Percentiles rank a stretch among this genome's conserved stretches.
These are phyloP conservation scores for Lactifluus piperatus DNA, from an alignment of 768 basidiomycete species.

Conservation along the genomic window DNA sequence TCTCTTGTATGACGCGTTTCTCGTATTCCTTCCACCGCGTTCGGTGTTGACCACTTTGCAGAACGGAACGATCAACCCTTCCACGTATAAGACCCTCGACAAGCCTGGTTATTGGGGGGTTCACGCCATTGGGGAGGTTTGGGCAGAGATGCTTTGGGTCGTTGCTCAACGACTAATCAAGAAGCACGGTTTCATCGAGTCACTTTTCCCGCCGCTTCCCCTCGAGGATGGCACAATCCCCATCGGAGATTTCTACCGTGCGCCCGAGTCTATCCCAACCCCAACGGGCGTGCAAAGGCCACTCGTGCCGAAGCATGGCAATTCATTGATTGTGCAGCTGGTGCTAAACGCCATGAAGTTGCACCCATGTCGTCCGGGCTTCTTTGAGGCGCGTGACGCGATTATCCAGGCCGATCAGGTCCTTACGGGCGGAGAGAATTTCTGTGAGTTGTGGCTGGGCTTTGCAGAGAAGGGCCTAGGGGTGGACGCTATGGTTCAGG, in stretches of 20 bases:
- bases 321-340: constrained; percentile 76
- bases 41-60: constrained; percentile 19
- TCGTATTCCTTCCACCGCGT: not conserved
- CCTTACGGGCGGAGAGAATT: constrained; percentile 90
- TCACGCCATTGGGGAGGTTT: constrained; percentile 88
- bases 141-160: constrained; percentile 88
- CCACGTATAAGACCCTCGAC: constrained; percentile 91
- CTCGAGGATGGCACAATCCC: constrained; percentile 55
- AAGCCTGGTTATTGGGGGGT: constrained; percentile 92
- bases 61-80: constrained; percentile 72
- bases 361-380: constrained; percentile 82
- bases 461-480: constrained; percentile 83
- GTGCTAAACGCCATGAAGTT: constrained; percentile 92
- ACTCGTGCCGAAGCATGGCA: constrained; percentile 84
- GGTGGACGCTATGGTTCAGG: constrained; percentile 59
- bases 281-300: constrained; percentile 40
- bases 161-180: constrained; percentile 63
- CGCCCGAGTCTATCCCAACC: constrained; percentile 28
- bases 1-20: constrained; percentile 38
- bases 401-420: constrained; percentile 87
- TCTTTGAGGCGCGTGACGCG: constrained; percentile 85
- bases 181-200: constrained; percentile 73
- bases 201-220: constrained; percentile 74
- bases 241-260: constrained; percentile 66
- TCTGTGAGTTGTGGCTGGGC: constrained; percentile 77